These are phyloP conservation scores for Metschnikowia kunwiensis DNA, from an alignment of 805 yeast species.

Conservation along the genomic window DNA sequence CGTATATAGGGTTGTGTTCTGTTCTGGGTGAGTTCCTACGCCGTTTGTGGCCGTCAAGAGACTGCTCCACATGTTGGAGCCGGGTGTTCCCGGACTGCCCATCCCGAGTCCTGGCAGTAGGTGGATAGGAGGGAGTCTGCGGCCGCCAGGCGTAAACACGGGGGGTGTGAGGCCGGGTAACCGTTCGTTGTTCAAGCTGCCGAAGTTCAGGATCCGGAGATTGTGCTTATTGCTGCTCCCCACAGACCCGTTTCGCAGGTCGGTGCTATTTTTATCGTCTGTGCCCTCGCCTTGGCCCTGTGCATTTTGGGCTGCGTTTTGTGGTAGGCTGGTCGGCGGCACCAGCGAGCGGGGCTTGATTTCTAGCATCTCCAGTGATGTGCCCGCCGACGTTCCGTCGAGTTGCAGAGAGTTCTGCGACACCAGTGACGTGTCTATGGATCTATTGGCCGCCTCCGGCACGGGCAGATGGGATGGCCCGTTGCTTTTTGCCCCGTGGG, in stretches of 20 bases:
- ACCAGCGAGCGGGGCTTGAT: slow-evolving; percentile 8
- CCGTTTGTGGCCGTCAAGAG: slow-evolving; percentile 42
- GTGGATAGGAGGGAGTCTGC: slow-evolving; percentile 52
- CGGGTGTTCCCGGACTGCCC: slow-evolving; percentile 51
- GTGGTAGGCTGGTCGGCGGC: not conserved
- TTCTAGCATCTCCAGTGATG: slow-evolving; percentile 11
- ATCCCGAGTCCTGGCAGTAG: slow-evolving; percentile 43
- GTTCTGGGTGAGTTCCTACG: slow-evolving; percentile 6
- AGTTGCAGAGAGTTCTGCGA: slow-evolving; percentile 10
- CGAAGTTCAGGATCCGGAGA: slow-evolving; percentile 33
- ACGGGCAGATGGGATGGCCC: not conserved
- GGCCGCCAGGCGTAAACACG: slow-evolving; percentile 56
- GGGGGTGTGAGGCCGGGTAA: slow-evolving; percentile 46
- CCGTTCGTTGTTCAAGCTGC: slow-evolving; percentile 23
- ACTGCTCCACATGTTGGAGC: slow-evolving; percentile 47
- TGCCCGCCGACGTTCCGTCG: slow-evolving; percentile 6
- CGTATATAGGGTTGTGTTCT: slow-evolving; percentile 4
- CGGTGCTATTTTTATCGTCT: not conserved
- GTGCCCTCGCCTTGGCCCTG: not conserved
- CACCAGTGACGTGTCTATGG: slow-evolving; percentile 9
- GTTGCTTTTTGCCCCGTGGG: slow-evolving; percentile 6
- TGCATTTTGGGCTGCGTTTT: not conserved
- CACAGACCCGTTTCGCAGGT: not conserved
- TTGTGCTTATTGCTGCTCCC: slow-evolving; percentile 30
- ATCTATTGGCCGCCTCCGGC: slow-evolving; percentile 3